Conservation (phyloP, 305 asterid species). For the Salvia sclarea region DNA sequence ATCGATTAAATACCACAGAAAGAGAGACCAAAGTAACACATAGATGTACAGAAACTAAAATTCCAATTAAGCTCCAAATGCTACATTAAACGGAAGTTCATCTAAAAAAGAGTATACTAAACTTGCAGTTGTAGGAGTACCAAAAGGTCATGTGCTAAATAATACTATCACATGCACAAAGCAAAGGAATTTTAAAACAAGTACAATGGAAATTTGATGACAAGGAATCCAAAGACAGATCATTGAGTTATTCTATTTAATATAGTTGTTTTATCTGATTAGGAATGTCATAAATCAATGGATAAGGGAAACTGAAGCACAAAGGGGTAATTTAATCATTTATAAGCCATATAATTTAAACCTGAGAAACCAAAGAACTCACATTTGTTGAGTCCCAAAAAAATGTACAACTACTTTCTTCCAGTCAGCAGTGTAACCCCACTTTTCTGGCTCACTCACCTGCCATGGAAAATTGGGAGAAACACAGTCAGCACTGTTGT, state of each 20-base stretch:
- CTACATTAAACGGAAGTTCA: too few species aligned
- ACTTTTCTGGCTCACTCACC: conserved; percentile 90
- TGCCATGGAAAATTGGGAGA: conserved; percentile 45
- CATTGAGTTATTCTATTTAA: neutral
- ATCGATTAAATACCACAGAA: too few species aligned
- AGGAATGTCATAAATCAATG: conserved; percentile 11
- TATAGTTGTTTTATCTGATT: conserved; percentile 2
- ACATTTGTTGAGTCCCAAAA: conserved; percentile 91
- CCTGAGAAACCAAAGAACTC: conserved; percentile 40
- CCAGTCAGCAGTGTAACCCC: conserved; percentile 76
- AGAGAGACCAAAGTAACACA: too few species aligned
- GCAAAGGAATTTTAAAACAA: neutral
- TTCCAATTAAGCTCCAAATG: too few species aligned
- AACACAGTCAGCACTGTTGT: conserved; percentile 10
- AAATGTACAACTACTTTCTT: conserved; percentile 83
- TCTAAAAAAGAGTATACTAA: neutral
- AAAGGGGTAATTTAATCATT: neutral
- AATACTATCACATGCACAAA: neutral
- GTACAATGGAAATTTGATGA: neutral
- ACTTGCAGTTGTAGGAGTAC: neutral
- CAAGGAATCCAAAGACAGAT: neutral
- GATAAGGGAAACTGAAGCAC: conserved; percentile 6
- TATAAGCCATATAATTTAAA: conserved; percentile 3
- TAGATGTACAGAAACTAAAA: too few species aligned
- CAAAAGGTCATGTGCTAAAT: neutral